Evolutionary conservation across 345 rosid genomes (phyloP), one percentile per base, ranked within the genome.

Genomic region (Lagerstroemia speciosa): DNA sequence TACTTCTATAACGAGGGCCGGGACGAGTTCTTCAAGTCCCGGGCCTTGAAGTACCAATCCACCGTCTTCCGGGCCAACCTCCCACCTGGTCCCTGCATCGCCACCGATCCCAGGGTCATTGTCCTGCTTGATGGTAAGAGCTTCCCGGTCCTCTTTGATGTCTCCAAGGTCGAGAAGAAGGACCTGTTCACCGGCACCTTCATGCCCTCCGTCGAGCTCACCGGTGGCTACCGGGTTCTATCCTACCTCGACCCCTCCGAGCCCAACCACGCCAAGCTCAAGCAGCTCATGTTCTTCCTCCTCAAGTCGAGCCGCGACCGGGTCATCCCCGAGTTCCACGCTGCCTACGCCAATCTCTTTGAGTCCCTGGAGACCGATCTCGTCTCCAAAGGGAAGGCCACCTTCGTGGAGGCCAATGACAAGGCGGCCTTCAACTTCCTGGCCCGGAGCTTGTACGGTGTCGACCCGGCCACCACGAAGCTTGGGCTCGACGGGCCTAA

Each of bases 161-260:
- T 82, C 1, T 72, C 84, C 11, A 91, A 94, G 77, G 97, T 94
- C 20, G 95, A 91, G 65, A 94, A 94, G 78, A 81, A 71, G 72
- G 89, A 94, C 62, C 71, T 94, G 63, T 89, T 91, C 80, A 88
- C 95, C 9, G 99, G 99, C 1, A 91, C 98, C 14, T 93, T 62
- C 84, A 86, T 86, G 94, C 96, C 98, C 15, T 93, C 97, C 15
- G 73, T 81, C 0, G 84, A 87, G 3, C 89, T 93, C 66, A 93
- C 97, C 43, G 98, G 98, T 8, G 94, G 97, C 1, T 91, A 89
- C 76, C 79, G 98, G 2, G 66, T 88, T 37, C 78, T 93, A 19
- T 83, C 98, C 2, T 93, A 89, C 58, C 94, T 93, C 32, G 98
- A 91, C 37, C 92, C 98, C 0, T 83, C 97, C 1, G 98, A 93